Conservation (phyloP, 352 stramenopile species). For the Globisporangium iwayamae region DNA sequence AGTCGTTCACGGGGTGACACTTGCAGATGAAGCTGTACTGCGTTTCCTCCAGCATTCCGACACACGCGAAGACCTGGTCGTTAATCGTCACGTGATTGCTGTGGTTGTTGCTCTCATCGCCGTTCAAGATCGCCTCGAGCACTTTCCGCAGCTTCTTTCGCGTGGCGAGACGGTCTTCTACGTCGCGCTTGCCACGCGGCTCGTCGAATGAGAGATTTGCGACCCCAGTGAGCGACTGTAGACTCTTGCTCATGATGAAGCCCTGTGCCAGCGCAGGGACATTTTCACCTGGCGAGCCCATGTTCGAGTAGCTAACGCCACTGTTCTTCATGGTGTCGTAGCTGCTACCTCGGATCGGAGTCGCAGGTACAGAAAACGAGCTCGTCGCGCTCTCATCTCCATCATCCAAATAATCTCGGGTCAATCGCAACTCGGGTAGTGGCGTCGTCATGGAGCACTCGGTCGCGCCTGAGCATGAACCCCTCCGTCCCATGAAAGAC, state of each 20-base stretch:
- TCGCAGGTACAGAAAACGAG: not conserved
- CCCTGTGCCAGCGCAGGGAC: not conserved
- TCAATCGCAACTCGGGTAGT: slow-evolving; percentile 1
- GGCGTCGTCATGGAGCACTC: slow-evolving; percentile 13
- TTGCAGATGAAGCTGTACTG: slow-evolving; percentile 38
- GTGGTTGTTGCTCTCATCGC: not conserved
- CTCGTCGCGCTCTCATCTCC: not conserved
- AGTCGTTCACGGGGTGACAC: slow-evolving; percentile 17
- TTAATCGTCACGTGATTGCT: slow-evolving; percentile 10
- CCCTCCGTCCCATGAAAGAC: not conserved
- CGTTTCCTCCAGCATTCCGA: slow-evolving; percentile 33
- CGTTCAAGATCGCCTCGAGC: slow-evolving; percentile 13
- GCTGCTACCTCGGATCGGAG: slow-evolving; percentile 2
- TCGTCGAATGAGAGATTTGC: slow-evolving; percentile 17
- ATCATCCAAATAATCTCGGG: not conserved
- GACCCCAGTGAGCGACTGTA: slow-evolving; percentile 25
- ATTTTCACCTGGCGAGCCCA: slow-evolving; percentile 6
- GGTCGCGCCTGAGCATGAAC: not conserved
- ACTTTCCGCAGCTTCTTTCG: slow-evolving; percentile 16
- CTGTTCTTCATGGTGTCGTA: not conserved
- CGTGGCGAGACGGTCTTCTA: slow-evolving; percentile 11
- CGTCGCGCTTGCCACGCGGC: slow-evolving; percentile 3
- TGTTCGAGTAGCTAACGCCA: slow-evolving; percentile 1
- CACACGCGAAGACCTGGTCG: slow-evolving; percentile 8
- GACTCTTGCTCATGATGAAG: slow-evolving; percentile 29